Base-by-base conservation (phyloP, 208 protist species). In the Sergeia podlipaevii region DNA sequence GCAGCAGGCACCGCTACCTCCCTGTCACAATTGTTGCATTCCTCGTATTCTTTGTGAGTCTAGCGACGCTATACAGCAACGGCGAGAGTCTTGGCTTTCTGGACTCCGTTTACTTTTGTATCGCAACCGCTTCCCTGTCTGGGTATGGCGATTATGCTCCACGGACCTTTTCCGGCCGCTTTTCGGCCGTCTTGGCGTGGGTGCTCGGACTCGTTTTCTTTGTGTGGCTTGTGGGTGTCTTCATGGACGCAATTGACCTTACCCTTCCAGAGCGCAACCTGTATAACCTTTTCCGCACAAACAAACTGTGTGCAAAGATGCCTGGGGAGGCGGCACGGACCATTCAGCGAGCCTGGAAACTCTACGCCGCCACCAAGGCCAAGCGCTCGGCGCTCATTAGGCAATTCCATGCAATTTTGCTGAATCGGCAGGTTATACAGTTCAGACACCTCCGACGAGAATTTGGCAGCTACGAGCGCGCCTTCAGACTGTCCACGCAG, bases 261-360 rank as follows among this genome's bases (percentile, higher is more conserved):
- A 74, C 44, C 27, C 45, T 49, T 4, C 58, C 81, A 0, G 77
- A 83, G 68, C 68, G 64, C 39, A 79, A 85, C 47, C 36, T 85
- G 46, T 62, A 81, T 58, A 77, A 62, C 7, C 72, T 89, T 37
- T 85, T 89, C 55, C 60, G 60, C 36, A 70, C 67, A 17, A 89
- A 89, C 60, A 69, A 77, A 57, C 56, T 83, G 29, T 85, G 75
- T 32, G 74, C 43, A 20, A 29, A 38, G n/a, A 21, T 88, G 23
- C 83, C 83, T 4, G 48, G 54, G 21, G 73, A 82, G 52, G 79
- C 83, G 6, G 79, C 79, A 17, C 62, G 65, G 34, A 70, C 70
- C 27, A 80, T 91, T 44, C 83, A 91, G 54, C 78, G 79, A 2
- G 58, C 76, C 15, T 91, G 75, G 71, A 76, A 68, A 54, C 58